Percentiles rank a stretch among this genome's conserved stretches.
phyloP scores from a whole-genome alignment of 768 basidiomycete genomes.

The Calocera cornea region DNA sequence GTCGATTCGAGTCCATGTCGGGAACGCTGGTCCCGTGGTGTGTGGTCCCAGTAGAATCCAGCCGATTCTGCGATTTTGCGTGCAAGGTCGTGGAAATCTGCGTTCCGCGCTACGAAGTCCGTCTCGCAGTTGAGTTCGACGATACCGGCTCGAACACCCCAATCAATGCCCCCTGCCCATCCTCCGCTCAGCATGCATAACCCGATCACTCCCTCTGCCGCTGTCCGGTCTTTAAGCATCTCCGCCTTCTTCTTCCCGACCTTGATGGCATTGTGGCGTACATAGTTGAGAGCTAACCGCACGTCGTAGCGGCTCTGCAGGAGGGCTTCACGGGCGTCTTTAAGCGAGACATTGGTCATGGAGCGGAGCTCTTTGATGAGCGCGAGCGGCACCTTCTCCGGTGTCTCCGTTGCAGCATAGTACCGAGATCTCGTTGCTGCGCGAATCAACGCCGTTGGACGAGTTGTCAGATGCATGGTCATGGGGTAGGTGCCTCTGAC shows the following conservation, averaged over 20 bases:
- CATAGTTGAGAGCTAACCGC: slow-evolving; percentile 62
- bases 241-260: slow-evolving; percentile 69
- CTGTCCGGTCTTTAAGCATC: slow-evolving; percentile 62
- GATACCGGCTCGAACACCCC: slow-evolving; percentile 56
- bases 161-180: slow-evolving; percentile 17
- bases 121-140: slow-evolving; percentile 93
- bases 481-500: too few relatives aligned
- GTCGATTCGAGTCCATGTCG: background rate
- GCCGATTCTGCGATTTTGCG: slow-evolving; percentile 71
- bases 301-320: slow-evolving; percentile 58
- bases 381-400: slow-evolving; percentile 48
- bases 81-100: slow-evolving; percentile 63
- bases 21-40: background rate
- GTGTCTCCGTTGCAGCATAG: background rate
- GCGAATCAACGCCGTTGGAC: background rate
- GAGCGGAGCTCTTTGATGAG: slow-evolving; percentile 72
- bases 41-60: slow-evolving; percentile 52
- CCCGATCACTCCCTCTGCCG: slow-evolving; percentile 68
- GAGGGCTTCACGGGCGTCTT: slow-evolving; percentile 82
- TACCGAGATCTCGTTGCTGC: slow-evolving; percentile 8
- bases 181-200: slow-evolving; percentile 57
- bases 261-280: slow-evolving; percentile 54
- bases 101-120: slow-evolving; percentile 84
- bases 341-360: slow-evolving; percentile 54
- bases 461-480: too few relatives aligned